Evolutionary conservation across 1,284 basidiomycete species (phyloP).

Genomic region (Pisolithus thermaeus): DNA sequence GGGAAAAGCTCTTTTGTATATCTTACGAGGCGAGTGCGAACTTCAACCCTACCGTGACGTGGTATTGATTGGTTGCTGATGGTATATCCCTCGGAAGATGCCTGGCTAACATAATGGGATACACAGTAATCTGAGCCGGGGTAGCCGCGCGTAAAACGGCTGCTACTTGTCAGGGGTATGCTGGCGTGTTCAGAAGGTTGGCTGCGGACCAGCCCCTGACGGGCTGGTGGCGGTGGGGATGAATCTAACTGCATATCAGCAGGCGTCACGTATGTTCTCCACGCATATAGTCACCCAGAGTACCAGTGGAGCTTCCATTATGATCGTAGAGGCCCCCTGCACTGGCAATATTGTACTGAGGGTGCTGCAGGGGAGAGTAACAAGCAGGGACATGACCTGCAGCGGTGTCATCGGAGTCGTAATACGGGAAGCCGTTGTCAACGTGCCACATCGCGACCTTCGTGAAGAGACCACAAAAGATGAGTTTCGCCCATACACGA

Average conservation of each 20-base stretch:
- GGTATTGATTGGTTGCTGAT: not conserved
- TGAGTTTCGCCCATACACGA: too few species aligned
- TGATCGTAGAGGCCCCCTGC: conserved; percentile 3
- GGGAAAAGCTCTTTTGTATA: too few species aligned
- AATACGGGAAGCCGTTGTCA: not conserved
- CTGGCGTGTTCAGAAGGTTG: not conserved
- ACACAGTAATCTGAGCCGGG: too few species aligned
- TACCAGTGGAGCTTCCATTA: conserved; percentile 18
- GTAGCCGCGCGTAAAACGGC: not conserved
- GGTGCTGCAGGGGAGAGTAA: conserved; percentile 6
- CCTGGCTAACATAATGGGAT: not conserved
- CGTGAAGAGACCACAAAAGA: too few species aligned
- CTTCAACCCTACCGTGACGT: not conserved
- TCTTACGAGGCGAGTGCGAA: too few species aligned
- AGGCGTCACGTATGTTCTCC: not conserved
- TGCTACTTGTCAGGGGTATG: not conserved
- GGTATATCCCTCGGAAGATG: not conserved
- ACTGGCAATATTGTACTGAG: conserved; percentile 3
- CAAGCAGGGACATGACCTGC: not conserved
- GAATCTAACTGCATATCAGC: conserved; percentile 20
- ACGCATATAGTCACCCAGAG: conserved; percentile 49
- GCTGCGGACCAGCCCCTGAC: conserved; percentile 6
- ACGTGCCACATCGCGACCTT: not conserved
- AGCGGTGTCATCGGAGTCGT: not conserved
- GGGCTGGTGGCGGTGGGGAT: conserved; percentile 37